These are phyloP conservation scores for Phyllosticta citribraziliensis DNA, from an alignment of 2,329 filamentous ascomycete species.

Conservation along the genomic window DNA sequence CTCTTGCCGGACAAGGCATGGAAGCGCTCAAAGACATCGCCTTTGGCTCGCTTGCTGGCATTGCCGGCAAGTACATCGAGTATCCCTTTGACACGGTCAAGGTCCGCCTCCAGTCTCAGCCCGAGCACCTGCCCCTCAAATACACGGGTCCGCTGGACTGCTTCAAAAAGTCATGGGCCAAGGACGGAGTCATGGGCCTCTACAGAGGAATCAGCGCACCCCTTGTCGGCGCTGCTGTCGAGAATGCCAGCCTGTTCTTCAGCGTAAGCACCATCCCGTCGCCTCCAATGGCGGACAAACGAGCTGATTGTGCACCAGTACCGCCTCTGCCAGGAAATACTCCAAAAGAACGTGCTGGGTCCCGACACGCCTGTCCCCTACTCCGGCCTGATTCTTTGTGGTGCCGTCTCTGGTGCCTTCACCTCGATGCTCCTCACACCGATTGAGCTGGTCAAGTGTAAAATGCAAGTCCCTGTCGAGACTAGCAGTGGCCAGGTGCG, in stretches of 20 bases:
- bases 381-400: slow-evolving; percentile 65
- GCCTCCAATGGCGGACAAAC: neutral
- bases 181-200: slow-evolving; percentile 69
- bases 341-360: slow-evolving; percentile 50
- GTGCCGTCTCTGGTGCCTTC: slow-evolving; percentile 77
- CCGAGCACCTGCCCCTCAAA: slow-evolving; percentile 67
- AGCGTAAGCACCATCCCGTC: slow-evolving; percentile 40
- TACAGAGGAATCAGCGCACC: slow-evolving; percentile 93
- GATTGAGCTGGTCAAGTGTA: slow-evolving; percentile 96
- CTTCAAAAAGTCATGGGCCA: slow-evolving; percentile 73
- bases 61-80: slow-evolving; percentile 91
- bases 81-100: slow-evolving; percentile 99
- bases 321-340: slow-evolving; percentile 41
- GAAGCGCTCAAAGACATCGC: slow-evolving; percentile 78
- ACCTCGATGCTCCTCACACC: slow-evolving; percentile 88
- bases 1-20: slow-evolving; percentile 34
- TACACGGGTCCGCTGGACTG: slow-evolving; percentile 88
- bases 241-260: slow-evolving; percentile 88
- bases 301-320: slow-evolving; percentile 29
- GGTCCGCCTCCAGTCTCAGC: slow-evolving; percentile 92
- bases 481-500: slow-evolving; percentile 22
- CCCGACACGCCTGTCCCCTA: slow-evolving; percentile 57
- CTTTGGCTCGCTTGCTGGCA: slow-evolving; percentile 84
- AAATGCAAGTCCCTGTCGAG: slow-evolving; percentile 70
- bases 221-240: slow-evolving; percentile 78